Evolutionary conservation across 495 filamentous ascomycete species (phyloP).

Genomic region (Lichina pygmaea): DNA sequence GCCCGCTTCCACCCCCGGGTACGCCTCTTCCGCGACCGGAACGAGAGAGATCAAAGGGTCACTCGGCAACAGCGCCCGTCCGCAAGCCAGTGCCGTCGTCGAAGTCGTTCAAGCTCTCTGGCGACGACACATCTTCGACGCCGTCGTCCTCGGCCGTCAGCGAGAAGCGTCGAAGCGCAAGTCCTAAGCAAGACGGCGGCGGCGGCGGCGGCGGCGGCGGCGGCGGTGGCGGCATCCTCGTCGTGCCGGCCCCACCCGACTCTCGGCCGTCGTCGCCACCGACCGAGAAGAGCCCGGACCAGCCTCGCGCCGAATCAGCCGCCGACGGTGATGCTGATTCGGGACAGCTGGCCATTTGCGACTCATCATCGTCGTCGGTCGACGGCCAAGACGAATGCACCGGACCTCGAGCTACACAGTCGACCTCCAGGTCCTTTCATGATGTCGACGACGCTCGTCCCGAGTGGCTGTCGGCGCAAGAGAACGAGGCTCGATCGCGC

Average conservation of each 20-base stretch:
- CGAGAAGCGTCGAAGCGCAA: conserved; percentile 6
- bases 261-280: conserved; percentile 27
- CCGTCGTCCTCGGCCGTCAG: conserved; percentile 7
- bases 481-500: conserved; percentile 11
- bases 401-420: too few relatives aligned
- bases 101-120: conserved; percentile 5
- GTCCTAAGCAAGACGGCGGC: conserved; percentile 3
- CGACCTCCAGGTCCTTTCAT: neutral
- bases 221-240: conserved; percentile 21
- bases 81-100: conserved; percentile 25
- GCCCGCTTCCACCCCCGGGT: conserved; percentile 21
- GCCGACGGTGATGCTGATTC: too few relatives aligned
- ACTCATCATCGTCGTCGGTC: too few relatives aligned
- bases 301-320: too few relatives aligned
- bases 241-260: conserved; percentile 33
- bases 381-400: too few relatives aligned
- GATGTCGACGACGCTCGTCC: conserved; percentile 8
- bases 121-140: conserved; percentile 3
- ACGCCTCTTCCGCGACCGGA: conserved; percentile 32
- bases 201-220: conserved; percentile 15
- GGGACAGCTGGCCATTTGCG: too few relatives aligned
- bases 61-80: conserved; percentile 29
- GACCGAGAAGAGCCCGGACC: neutral
- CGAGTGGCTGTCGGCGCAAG: conserved; percentile 12
- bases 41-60: conserved; percentile 20